Evolutionary conservation across 768 basidiomycete species (phyloP).

Genomic region (Leccinum disarticulatum): DNA sequence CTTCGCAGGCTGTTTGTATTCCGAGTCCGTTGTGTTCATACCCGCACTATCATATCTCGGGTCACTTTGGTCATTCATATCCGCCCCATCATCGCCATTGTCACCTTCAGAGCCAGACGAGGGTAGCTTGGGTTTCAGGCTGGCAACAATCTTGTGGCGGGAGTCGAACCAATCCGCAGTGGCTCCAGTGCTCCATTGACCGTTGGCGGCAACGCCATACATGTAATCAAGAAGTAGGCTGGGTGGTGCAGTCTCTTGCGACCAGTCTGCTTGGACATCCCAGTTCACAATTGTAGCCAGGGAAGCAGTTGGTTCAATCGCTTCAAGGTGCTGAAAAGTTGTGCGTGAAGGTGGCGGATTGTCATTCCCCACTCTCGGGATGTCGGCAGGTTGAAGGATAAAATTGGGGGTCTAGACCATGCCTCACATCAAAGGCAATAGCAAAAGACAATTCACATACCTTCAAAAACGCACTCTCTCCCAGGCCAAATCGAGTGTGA

Average conservation of each 20-base stretch:
- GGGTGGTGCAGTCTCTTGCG: background rate
- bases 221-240: background rate
- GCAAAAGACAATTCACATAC: background rate
- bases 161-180: background rate
- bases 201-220: background rate
- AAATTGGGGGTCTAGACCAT: background rate
- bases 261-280: background rate
- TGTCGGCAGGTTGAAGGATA: background rate
- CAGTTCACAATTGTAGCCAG: background rate
- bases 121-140: background rate
- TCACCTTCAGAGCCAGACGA: background rate
- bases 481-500: background rate
- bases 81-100: too few relatives aligned
- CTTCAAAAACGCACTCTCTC: background rate
- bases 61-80: background rate
- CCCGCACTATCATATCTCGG: too few relatives aligned
- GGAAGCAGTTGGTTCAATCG: background rate
- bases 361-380: background rate
- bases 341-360: background rate
- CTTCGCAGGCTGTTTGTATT: accelerated
- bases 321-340: background rate
- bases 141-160: background rate
- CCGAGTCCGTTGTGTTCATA: too few relatives aligned
- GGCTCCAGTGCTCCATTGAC: accelerated
- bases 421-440: background rate